Conservation (phyloP, 106 monocot species). For the Platanthera zijinensis region DNA sequence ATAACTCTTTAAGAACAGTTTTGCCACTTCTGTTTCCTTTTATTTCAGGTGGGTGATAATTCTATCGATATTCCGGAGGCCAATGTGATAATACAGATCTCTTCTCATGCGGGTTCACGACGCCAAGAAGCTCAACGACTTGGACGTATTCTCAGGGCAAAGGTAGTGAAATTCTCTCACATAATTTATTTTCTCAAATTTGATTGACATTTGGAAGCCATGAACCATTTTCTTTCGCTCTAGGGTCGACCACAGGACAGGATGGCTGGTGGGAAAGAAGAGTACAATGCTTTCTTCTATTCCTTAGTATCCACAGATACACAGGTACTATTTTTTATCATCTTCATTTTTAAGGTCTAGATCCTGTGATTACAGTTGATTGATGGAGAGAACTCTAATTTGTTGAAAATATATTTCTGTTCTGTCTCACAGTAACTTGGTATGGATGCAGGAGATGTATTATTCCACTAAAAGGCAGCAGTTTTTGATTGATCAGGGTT, state of each 20-base stretch:
- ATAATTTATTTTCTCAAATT: background rate
- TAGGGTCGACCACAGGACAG: slow-evolving; percentile 90
- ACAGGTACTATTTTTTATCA: slow-evolving; percentile 36
- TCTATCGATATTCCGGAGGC: slow-evolving; percentile 99
- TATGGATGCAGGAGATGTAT: slow-evolving; percentile 80
- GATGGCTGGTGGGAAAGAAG: slow-evolving; percentile 99
- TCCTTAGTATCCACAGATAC: slow-evolving; percentile 97
- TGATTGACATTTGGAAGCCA: background rate
- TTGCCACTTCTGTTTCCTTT: slow-evolving; percentile 1
- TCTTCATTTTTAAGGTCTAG: background rate
- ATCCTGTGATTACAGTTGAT: background rate
- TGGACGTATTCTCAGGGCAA: slow-evolving; percentile 99
- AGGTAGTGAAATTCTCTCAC: slow-evolving; percentile 30
- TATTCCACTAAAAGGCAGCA: slow-evolving; percentile 99
- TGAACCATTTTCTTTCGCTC: background rate
- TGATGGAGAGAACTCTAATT: background rate
- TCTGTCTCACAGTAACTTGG: background rate
- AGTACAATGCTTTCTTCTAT: slow-evolving; percentile 99
- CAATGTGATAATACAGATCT: slow-evolving; percentile 98
- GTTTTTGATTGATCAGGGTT: slow-evolving; percentile 96
- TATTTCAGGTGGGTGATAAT: slow-evolving; percentile 88
- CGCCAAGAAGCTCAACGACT: slow-evolving; percentile 98
- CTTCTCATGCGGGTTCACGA: slow-evolving; percentile 97
- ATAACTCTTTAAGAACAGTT: background rate
- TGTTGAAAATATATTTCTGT: background rate